Evolutionary conservation across 306 rosid genomes (phyloP).

Genomic region (Lablab purpureus): DNA sequence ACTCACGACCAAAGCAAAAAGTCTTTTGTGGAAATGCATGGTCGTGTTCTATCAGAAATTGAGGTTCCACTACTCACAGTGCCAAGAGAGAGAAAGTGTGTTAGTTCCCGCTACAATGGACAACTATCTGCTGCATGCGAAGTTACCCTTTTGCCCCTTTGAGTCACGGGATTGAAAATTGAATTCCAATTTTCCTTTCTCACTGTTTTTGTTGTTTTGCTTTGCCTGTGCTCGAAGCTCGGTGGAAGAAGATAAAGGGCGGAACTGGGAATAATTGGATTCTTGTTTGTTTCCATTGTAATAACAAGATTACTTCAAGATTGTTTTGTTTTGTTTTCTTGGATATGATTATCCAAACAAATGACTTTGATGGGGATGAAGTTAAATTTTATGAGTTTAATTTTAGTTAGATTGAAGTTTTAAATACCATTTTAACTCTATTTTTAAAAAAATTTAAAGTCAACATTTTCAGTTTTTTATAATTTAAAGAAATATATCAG

Average conservation of each 20-base stretch:
- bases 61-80: conserved; percentile 48
- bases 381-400: not conserved
- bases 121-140: not conserved
- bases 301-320: not conserved
- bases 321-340: not conserved
- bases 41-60: conserved; percentile 35
- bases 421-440: no score
- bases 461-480: no score
- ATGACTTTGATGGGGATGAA: not conserved
- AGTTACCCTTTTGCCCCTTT: conserved; percentile 46
- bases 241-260: conserved; percentile 30
- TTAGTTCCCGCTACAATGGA: conserved; percentile 45
- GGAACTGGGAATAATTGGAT: conserved; percentile 31
- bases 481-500: no score
- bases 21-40: conserved; percentile 54
- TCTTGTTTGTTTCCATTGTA: conserved; percentile 36
- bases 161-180: conserved; percentile 53
- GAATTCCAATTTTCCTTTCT: conserved; percentile 16
- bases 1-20: not conserved
- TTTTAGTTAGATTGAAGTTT: no score
- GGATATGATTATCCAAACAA: not conserved
- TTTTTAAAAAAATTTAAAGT: no score
- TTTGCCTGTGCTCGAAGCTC: not conserved
- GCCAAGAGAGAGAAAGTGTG: conserved; percentile 23
- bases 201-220: conserved; percentile 19